phyloP scores from a whole-genome alignment of 2,329 filamentous ascomycete species.

The Xylariaceae sp. region DNA sequence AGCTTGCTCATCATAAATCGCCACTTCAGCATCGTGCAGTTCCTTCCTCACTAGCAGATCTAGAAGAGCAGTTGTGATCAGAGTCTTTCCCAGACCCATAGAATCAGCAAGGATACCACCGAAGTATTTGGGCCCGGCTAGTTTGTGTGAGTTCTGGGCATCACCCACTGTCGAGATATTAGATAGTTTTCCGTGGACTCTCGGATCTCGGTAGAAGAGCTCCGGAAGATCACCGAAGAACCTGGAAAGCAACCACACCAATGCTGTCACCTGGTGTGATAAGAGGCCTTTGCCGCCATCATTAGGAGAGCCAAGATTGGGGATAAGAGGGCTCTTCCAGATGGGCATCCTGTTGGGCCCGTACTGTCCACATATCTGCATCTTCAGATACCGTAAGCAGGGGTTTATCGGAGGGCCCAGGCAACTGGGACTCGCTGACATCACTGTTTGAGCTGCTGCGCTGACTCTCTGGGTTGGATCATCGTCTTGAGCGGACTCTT shows the following conservation, averaged over 20 bases:
- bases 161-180: conserved; percentile 9
- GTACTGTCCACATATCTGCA: conserved; percentile 23
- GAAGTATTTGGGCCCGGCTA: conserved; percentile 22
- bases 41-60: conserved; percentile 20
- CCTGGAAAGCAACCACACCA: conserved; percentile 29
- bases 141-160: conserved; percentile 10
- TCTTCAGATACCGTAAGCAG: conserved; percentile 21
- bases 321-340: conserved; percentile 24
- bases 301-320: no score
- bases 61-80: conserved; percentile 21
- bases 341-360: conserved; percentile 20
- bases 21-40: conserved; percentile 12
- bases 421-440: conserved; percentile 24
- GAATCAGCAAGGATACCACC: conserved; percentile 29
- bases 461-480: conserved; percentile 17
- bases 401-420: conserved; percentile 26
- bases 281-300: conserved; percentile 21
- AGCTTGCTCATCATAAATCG: no score
- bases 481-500: conserved; percentile 3
- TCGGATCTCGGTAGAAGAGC: conserved; percentile 9
- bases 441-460: conserved; percentile 21
- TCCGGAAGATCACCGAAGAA: conserved; percentile 24
- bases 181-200: not conserved
- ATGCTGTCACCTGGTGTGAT: conserved; percentile 26
- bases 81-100: conserved; percentile 29